A percentile compares a stretch with the other conserved stretches of the same genome.
Evolutionary conservation across 2,329 filamentous ascomycete species (phyloP).

Genomic region (Helminthosporium solani): DNA sequence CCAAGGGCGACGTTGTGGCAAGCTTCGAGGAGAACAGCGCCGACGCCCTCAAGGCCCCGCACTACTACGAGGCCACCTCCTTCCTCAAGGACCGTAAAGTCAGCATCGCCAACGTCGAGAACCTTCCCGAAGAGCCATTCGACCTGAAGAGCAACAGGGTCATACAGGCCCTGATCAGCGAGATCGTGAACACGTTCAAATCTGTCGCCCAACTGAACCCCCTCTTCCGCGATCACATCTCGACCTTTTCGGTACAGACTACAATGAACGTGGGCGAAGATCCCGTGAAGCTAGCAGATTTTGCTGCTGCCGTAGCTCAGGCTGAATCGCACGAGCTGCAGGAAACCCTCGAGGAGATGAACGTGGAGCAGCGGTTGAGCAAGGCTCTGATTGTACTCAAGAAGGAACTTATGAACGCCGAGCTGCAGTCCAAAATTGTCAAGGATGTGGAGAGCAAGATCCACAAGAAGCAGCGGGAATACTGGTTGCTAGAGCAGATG

Average conservation of each 20-base stretch:
- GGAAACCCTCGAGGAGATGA: slow-evolving; percentile 82
- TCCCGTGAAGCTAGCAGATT: slow-evolving; percentile 92
- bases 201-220: slow-evolving; percentile 93
- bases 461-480: slow-evolving; percentile 93
- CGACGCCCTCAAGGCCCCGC: slow-evolving; percentile 51
- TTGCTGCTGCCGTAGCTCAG: slow-evolving; percentile 88
- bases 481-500: slow-evolving; percentile 99
- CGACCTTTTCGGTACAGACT: slow-evolving; percentile 77
- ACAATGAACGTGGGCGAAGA: slow-evolving; percentile 94
- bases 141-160: slow-evolving; percentile 88
- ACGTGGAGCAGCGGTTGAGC: slow-evolving; percentile 87
- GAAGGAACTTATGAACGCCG: slow-evolving; percentile 97
- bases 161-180: slow-evolving; percentile 88
- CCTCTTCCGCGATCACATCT: slow-evolving; percentile 95
- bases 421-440: slow-evolving; percentile 93
- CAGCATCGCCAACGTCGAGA: slow-evolving; percentile 93
- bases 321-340: slow-evolving; percentile 89
- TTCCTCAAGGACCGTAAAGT: slow-evolving; percentile 91
- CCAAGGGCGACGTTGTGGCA: slow-evolving; percentile 81
- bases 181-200: slow-evolving; percentile 99
- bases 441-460: slow-evolving; percentile 98
- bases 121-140: slow-evolving; percentile 82
- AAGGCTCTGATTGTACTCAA: slow-evolving; percentile 92
- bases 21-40: slow-evolving; percentile 87
- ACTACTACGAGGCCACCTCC: slow-evolving; percentile 76